Evolutionary conservation across 139 green algal species (phyloP).

Genomic region (Chlorella sp.): DNA sequence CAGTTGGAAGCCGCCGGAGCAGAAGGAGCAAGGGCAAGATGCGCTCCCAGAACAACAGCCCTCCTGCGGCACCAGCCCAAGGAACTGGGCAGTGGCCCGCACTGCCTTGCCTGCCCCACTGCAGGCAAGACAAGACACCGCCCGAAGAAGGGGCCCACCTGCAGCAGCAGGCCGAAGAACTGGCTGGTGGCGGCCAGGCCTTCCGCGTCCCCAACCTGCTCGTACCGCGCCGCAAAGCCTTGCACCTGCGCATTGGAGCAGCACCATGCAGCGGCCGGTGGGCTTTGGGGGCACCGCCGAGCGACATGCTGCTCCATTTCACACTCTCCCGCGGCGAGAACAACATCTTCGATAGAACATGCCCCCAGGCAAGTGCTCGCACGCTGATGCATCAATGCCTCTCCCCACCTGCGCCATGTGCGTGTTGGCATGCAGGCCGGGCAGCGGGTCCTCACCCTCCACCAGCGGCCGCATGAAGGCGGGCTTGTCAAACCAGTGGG

Average conservation of each 20-base stretch:
- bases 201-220: slow-evolving; percentile 45
- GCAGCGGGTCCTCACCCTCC: slow-evolving; percentile 49
- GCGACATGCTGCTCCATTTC: too few relatives aligned
- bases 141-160: neutral
- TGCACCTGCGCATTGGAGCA: slow-evolving; percentile 54
- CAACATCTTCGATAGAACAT: too few relatives aligned
- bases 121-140: neutral
- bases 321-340: too few relatives aligned
- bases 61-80: neutral
- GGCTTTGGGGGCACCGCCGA: neutral
- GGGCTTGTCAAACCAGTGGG: slow-evolving; percentile 62
- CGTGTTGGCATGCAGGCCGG: slow-evolving; percentile 73
- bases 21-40: neutral
- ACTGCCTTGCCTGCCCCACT: neutral
- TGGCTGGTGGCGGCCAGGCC: slow-evolving; percentile 30
- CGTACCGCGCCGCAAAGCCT: slow-evolving; percentile 63
- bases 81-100: neutral
- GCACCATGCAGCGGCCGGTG: neutral
- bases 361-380: too few relatives aligned
- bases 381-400: neutral
- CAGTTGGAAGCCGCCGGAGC: too few relatives aligned
- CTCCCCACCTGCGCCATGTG: slow-evolving; percentile 71
- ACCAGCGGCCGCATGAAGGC: slow-evolving; percentile 55
- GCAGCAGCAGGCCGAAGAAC: slow-evolving; percentile 60
- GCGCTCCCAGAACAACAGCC: neutral